Evolutionary conservation across 805 yeast genomes (phyloP), one percentile per base, ranked within the genome.

Genomic region (Wickerhamiella siamensis): DNA sequence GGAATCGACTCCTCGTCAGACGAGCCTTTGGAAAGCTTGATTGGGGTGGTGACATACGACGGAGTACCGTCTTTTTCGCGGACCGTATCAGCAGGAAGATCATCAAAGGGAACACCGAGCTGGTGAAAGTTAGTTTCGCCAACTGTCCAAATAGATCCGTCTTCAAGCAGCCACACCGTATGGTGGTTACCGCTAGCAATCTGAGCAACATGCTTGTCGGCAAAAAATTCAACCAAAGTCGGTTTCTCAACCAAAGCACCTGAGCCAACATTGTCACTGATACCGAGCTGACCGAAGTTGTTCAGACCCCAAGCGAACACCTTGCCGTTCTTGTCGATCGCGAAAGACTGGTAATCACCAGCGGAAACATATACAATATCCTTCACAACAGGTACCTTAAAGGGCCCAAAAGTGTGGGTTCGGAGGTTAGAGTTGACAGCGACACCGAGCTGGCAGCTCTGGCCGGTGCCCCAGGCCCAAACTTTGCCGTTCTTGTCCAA

Each of bases 391-490:
- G 87, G 77, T 70, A 71, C 61, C 81, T 71, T 51, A 77, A 83
- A 63, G 83, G 82, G 63, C 75, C 96, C 61, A 77, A 56, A 41
- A 0, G 56, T 54, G 43, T 51, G 55, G 6, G 57, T 52, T 27
- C 62, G 51, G 39, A 58, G 50, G 8, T 51, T 40, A 8, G 55
- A 33, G 34, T 54, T 48, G 19, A 87, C 75, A 54, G 77, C 78
- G 55, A 95, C 74, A 18, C 97, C 99, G 50, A 91, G 69, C 64
- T 91, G 97, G 61, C 69, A 76, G 55, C 83, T 94, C 54, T 87
- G 94, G 20, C 96, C 95, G 58, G 83, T 82, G 51, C 99, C 99
- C 98, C 98, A 91, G 0, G 97, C 87, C 56, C 72, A 84, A 1
- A 87, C 96, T 41, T 77, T 69, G 44, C 98, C 98, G 54, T 74